These are phyloP conservation scores for Misopates orontium DNA, from an alignment of 257 asterid genomes.

Conservation along the genomic window DNA sequence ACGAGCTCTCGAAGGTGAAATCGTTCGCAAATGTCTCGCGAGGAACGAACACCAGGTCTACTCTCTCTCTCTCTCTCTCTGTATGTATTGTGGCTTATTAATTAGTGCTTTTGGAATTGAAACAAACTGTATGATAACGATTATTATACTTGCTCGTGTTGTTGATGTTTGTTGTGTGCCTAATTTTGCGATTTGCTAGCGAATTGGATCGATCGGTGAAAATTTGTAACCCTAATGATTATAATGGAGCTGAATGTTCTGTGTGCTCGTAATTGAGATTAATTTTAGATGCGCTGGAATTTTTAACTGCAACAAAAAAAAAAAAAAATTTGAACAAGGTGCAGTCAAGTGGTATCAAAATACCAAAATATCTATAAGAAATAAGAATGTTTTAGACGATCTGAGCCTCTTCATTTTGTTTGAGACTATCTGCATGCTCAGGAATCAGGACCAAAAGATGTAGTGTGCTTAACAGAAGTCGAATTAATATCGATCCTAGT, in stretches of 20 bases:
- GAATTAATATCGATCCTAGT: background rate
- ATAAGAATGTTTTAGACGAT: background rate
- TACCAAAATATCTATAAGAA: background rate
- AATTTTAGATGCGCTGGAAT: background rate
- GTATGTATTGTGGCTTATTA: background rate
- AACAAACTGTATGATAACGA: background rate
- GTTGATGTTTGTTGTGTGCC: background rate
- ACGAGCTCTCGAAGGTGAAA: constrained; percentile 98
- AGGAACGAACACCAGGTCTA: constrained; percentile 86
- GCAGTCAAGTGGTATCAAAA: background rate
- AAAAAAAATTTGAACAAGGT: background rate
- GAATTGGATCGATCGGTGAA: constrained; percentile 12
- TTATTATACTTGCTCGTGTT: background rate
- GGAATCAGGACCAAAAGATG: background rate
- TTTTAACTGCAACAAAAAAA: background rate
- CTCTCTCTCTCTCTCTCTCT: constrained; percentile 2
- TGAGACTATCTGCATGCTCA: background rate
- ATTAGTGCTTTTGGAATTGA: background rate
- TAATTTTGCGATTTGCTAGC: background rate
- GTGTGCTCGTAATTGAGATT: background rate
- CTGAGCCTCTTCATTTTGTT: background rate
- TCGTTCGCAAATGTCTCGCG: constrained; percentile 96
- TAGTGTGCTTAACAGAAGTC: background rate
- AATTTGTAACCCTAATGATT: constrained; percentile 1
- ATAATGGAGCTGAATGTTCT: background rate